Evolutionary conservation across 768 basidiomycete genomes (phyloP), one percentile per base, ranked within the genome.

Genomic region (Melanogaster broomeanus): DNA sequence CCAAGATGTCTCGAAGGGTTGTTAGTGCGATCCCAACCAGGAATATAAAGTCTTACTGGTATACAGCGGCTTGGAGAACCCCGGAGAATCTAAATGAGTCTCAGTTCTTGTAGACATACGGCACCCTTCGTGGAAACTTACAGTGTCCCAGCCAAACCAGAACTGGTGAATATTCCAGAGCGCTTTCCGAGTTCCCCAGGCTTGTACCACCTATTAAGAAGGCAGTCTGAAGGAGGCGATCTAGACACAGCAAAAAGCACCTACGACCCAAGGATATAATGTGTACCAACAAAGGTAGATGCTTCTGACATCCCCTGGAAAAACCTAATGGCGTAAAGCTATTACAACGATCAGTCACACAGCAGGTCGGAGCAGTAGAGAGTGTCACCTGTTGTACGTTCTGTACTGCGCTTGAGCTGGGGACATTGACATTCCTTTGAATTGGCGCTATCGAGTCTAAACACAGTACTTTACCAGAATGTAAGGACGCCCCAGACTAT

Each of bases 251-350:
- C 18, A 11, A 42, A n/a, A 5, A 40, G 19, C 2, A 76, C 83
- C 51, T 60, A 87, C 85, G 83, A 83, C 56, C 87, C 85, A 16
- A 88, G 80, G 55, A 88, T 73, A 60, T 85, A 86, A 56, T 86
- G 85, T 15, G 84, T 83, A 31, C 88, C 88, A 24, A 85, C 85
- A 64, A 90, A 90, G 2, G 87, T 90, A 8, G 86, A 87, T 0
- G 86, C 79, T 66, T 90, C 88, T 7, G 82, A 79, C 50, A 88
- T 72, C 21, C 84, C 88, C 66, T 87, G 86, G 48, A 88, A 77
- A 62, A 90, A 88, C 9, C 86, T 77, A 53, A 89, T 85, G 25
- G 74, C 83, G 64, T 83, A 86, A 45, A 89, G 70, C 84, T 85
- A 46, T 46, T 48, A 50, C 15, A 38, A 42, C 10, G 39, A 39